Evolutionary conservation across 1,284 basidiomycete species (phyloP), one percentile per base, ranked within the genome.

Genomic region (Sporisorium reilianum): DNA sequence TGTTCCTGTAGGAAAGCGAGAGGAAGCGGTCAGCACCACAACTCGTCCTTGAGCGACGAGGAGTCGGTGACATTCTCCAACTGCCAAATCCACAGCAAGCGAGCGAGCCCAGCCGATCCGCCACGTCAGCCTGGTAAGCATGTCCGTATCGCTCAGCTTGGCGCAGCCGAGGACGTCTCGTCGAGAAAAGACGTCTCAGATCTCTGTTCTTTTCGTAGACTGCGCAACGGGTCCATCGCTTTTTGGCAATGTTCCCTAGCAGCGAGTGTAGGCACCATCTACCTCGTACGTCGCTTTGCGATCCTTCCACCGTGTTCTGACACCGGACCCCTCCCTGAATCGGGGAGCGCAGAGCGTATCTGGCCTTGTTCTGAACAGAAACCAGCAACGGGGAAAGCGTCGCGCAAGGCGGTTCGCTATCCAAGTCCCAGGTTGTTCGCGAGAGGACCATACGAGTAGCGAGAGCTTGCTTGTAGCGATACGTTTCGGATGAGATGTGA

Each of bases 191-290:
- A 41, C 64, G 67, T 63, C 66, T 75, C 72, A 75, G 72, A 70
- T 75, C 66, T 75, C 72, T 75, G 72, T 75, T 75, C 72, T 70
- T 41, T 49, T 9, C 23, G n/a, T 55, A 22, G 11, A n/a, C n/a
- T 63, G 71, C 71, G 71, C 71, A 74, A 42, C n/a, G 65, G 41
- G 71, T 54, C 56, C 62, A 51, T 40, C 36, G 49, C 48, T n/a
- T n/a, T n/a, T n/a, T n/a, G n/a, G n/a, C 22, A 26, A 59, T 55
- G 60, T 61, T 68, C 69, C 49, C 60, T 73, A 5, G 59, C 64
- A 60, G 45, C 7, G 8, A 46, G 36, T 34, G 16, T 36, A 38
- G 42, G 49, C 61, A 64, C 64, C 60, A 54, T 46, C 45, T 28
- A 49, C 56, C 60, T 64, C 61, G 48, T n/a, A 54, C 36, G 54